Evolutionary conservation across 2,329 filamentous ascomycete genomes (phyloP), one percentile per base, ranked within the genome.

Genomic region (Achaetomium macrosporum): DNA sequence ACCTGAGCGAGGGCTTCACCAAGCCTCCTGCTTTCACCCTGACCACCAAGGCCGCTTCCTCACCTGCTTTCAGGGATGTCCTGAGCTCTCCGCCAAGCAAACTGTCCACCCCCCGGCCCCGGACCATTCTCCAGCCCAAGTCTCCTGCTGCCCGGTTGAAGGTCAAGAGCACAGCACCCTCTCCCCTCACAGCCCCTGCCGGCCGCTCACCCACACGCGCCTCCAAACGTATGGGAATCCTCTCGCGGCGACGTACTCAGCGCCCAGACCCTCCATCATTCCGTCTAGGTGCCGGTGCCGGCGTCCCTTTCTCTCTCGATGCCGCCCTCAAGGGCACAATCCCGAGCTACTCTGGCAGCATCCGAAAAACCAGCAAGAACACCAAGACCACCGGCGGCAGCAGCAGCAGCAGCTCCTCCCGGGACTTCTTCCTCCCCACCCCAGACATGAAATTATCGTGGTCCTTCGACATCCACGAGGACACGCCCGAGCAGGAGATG

Each of bases 381-480:
- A 55, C 37, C 2, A 54, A 65, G 6, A 56, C 66, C 39, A 58
- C 9, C 29, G 7, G 35, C 42, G 15, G 41, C 35, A 41, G 29
- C 30, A 42, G 16, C 20, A 35, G 36, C 45, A 51, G 30, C 44
- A 39, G 29, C 30, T 39, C 47, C 10, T n/a, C 43, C 8, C 39
- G 37, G 52, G 61, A 67, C 45, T 54, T 65, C 67, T 65, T 79
- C 35, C 58, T 70, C 40, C 73, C 74, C 55, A 33, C 47, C 2
- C 65, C 74, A 19, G 74, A 78, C 49, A 68, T 77, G 62, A 81
- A 86, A 65, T 77, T 82, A 33, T 78, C 78, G 53, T 96, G 90
- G 91, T 87, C 87, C 74, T 97, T 99, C 66, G 87, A 92, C 54
- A 97, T 99, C 64, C 85, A 96, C 66, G 89, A 96, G 66, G 92